phyloP scores from a whole-genome alignment of 2,329 filamentous ascomycete species.

The Alternaria arborescens region DNA sequence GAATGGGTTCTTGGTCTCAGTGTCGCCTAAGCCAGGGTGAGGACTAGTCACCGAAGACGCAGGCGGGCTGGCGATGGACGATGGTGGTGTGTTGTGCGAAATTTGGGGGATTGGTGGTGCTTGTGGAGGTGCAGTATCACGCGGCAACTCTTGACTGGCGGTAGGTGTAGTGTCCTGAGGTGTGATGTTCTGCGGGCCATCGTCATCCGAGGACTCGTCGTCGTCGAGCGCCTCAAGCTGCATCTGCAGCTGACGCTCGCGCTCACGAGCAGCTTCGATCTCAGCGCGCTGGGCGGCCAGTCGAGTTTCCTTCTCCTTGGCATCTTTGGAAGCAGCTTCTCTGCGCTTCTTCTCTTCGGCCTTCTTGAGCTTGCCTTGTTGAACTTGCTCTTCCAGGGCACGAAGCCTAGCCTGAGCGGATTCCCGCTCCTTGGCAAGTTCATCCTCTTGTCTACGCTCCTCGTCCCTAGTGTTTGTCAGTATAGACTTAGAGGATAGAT shows the following conservation, averaged over 20 bases:
- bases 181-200: conserved; percentile 75
- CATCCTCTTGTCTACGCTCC: conserved; percentile 78
- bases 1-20: conserved; percentile 93
- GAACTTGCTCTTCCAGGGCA: conserved; percentile 92
- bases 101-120: conserved; percentile 53
- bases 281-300: conserved; percentile 87
- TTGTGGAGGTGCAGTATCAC: conserved; percentile 56
- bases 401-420: conserved; percentile 83
- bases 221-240: conserved; percentile 84
- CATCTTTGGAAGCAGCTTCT: conserved; percentile 85
- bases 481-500: background rate
- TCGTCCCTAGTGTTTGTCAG: conserved; percentile 67
- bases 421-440: conserved; percentile 80
- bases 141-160: conserved; percentile 63
- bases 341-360: conserved; percentile 94
- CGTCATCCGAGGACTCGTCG: conserved; percentile 74
- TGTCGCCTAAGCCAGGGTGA: conserved; percentile 64
- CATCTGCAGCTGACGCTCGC: conserved; percentile 86
- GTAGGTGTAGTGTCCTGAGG: conserved; percentile 68
- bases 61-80: conserved; percentile 55
- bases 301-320: conserved; percentile 87
- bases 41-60: conserved; percentile 61
- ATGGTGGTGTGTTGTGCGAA: conserved; percentile 57
- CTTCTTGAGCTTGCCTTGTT: conserved; percentile 92
- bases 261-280: conserved; percentile 88